Evolutionary conservation across 2,329 filamentous ascomycete genomes (phyloP).

Genomic region (Nigrograna mackinnonii): DNA sequence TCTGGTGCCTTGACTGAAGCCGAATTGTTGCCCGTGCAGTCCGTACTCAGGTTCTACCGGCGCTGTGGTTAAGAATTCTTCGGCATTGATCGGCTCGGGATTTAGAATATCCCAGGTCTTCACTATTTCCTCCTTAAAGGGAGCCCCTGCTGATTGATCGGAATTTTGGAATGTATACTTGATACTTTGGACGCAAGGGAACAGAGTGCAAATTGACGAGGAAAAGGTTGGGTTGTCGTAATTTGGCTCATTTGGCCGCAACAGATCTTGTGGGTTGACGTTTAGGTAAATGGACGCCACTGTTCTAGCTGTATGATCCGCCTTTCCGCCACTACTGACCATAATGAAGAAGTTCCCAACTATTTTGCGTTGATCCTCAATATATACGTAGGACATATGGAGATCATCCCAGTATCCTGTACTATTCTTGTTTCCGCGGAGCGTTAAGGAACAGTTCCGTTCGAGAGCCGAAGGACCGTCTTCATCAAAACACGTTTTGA

Average conservation of each 20-base stretch:
- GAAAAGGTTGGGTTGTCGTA: neutral
- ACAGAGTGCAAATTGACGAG: neutral
- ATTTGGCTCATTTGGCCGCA: neutral
- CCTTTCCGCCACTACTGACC: too few species aligned
- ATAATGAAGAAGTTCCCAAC: neutral
- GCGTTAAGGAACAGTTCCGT: neutral
- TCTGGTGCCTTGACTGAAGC: neutral
- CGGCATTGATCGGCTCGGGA: neutral
- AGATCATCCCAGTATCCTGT: too few species aligned
- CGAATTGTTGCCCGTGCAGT: neutral
- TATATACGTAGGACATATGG: neutral
- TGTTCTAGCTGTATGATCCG: too few species aligned
- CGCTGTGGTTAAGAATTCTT: too few species aligned
- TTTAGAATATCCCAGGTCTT: neutral
- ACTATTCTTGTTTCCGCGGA: neutral
- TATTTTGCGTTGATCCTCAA: neutral
- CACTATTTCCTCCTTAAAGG: neutral
- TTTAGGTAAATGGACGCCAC: neutral
- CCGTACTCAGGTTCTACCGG: neutral
- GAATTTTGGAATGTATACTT: neutral
- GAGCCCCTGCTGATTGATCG: neutral
- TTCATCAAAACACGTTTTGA: neutral
- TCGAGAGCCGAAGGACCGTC: neutral
- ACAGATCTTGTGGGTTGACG: too few species aligned
- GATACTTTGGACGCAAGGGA: neutral